phyloP scores from a whole-genome alignment of 768 basidiomycete species.

The Crassisporium funariophilum region DNA sequence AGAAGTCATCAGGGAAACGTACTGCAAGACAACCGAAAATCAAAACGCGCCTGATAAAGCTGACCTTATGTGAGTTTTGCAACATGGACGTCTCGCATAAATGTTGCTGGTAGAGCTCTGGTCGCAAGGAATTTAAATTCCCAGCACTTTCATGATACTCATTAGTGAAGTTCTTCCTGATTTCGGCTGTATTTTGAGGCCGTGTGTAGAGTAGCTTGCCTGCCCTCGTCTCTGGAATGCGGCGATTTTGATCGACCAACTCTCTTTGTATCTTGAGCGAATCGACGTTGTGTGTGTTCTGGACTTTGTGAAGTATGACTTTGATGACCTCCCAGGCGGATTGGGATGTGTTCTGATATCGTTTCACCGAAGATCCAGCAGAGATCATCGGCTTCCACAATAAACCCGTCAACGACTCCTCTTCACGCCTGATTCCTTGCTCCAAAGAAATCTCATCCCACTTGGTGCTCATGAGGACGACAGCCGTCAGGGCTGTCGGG shows the following conservation, averaged over 20 bases:
- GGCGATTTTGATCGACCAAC: constrained; percentile 17
- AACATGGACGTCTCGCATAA: no score
- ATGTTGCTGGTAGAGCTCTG: no score
- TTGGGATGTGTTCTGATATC: constrained; percentile 34
- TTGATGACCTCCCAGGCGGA: constrained; percentile 42
- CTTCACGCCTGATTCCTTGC: constrained; percentile 37
- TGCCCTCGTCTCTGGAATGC: constrained; percentile 37
- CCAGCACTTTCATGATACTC: no score
- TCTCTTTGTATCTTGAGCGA: constrained; percentile 22
- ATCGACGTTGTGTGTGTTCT: neutral
- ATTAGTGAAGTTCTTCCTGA: no score
- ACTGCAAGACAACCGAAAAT: no score
- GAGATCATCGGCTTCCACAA: constrained; percentile 48
- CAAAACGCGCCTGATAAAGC: no score
- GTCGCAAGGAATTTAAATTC: no score
- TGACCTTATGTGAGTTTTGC: no score
- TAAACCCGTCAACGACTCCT: constrained; percentile 34
- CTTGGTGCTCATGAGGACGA: constrained; percentile 52
- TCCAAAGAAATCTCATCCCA: constrained; percentile 41
- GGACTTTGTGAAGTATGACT: constrained; percentile 18
- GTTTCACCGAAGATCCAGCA: constrained; percentile 37
- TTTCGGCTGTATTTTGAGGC: no score
- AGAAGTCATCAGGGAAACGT: no score
- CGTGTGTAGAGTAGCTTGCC: no score
- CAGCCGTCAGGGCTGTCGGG: constrained; percentile 40